Evolutionary conservation across 192 early-diverging fungal species (phyloP).

Genomic region (Coemansia sp.): DNA sequence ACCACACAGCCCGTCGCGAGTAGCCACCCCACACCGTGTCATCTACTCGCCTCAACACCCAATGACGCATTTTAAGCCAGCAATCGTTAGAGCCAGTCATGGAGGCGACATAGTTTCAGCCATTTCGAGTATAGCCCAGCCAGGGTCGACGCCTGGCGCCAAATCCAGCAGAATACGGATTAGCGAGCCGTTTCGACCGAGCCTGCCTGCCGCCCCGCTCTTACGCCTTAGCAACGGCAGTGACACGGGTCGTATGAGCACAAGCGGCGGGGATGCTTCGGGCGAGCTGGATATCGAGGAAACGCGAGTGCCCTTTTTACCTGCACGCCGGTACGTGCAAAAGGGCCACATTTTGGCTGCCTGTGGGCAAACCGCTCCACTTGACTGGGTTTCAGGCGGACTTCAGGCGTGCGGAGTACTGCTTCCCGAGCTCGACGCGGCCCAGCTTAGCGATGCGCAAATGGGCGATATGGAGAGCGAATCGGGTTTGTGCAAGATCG

Average conservation of each 20-base stretch:
- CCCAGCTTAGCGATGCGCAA: slow-evolving; percentile 21
- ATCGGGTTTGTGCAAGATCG: slow-evolving; percentile 67
- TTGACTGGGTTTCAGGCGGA: slow-evolving; percentile 51
- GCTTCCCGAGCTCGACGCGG: slow-evolving; percentile 29
- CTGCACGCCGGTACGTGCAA: slow-evolving; percentile 50
- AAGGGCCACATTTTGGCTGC: slow-evolving; percentile 52
- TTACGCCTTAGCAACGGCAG: slow-evolving; percentile 20
- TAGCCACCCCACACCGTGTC: slow-evolving; percentile 48
- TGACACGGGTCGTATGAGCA: slow-evolving; percentile 1
- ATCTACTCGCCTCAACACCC: slow-evolving; percentile 44
- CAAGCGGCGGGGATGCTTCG: slow-evolving; percentile 13
- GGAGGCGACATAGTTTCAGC: neutral
- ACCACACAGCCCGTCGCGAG: slow-evolving; percentile 40
- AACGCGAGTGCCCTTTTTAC: slow-evolving; percentile 49
- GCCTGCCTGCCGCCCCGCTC: neutral
- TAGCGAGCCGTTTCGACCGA: slow-evolving; percentile 9
- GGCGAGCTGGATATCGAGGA: slow-evolving; percentile 48
- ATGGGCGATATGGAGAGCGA: slow-evolving; percentile 49
- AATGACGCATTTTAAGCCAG: slow-evolving; percentile 16
- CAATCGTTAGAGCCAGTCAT: neutral
- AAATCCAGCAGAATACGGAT: neutral
- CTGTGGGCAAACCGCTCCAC: slow-evolving; percentile 52
- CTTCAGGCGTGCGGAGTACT: slow-evolving; percentile 49
- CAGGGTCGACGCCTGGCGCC: neutral
- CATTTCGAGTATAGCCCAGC: neutral